Evolutionary conservation across 768 basidiomycete genomes (phyloP).

Genomic region (Termitomyces sp.): DNA sequence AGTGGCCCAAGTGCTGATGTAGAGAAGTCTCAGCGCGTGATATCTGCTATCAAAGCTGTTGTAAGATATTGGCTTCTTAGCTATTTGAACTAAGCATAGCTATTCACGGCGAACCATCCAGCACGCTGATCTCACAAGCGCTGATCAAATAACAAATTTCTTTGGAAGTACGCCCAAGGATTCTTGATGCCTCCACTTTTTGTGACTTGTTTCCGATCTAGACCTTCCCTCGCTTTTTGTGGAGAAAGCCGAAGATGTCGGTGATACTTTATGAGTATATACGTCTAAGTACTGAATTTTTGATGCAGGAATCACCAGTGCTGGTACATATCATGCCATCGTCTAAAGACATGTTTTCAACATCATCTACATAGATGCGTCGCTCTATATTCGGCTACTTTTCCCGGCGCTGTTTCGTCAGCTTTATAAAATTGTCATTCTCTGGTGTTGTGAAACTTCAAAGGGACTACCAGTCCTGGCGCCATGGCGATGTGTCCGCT

Average conservation of each 20-base stretch:
- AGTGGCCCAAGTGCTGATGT: conserved; percentile 39
- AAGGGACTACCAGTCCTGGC: conserved; percentile 64
- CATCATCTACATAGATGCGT: conserved; percentile 39
- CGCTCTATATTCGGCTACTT: conserved; percentile 82
- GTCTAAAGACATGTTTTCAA: background rate
- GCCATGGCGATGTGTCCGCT: conserved; percentile 36
- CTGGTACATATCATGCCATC: conserved; percentile 21
- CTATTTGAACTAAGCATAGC: background rate
- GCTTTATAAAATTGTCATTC: conserved; percentile 73
- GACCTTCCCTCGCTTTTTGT: conserved; percentile 54
- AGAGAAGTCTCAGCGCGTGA: conserved; percentile 35
- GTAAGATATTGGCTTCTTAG: conserved; percentile 13
- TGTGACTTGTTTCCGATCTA: conserved; percentile 16
- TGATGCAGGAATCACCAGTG: conserved; percentile 23
- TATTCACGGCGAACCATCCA: conserved; percentile 11
- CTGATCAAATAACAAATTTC: conserved; percentile 60
- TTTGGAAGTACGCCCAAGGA: conserved; percentile 36
- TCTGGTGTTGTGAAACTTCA: conserved; percentile 63
- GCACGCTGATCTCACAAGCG: conserved; percentile 45
- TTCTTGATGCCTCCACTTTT: conserved; percentile 8
- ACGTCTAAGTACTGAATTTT: background rate
- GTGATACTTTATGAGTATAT: conserved; percentile 5
- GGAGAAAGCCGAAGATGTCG: conserved; percentile 51
- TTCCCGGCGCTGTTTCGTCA: conserved; percentile 69
- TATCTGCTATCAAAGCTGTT: conserved; percentile 37